Evolutionary conservation across 805 yeast genomes (phyloP), one percentile per base, ranked within the genome.

Genomic region (Yarrowia sp.): DNA sequence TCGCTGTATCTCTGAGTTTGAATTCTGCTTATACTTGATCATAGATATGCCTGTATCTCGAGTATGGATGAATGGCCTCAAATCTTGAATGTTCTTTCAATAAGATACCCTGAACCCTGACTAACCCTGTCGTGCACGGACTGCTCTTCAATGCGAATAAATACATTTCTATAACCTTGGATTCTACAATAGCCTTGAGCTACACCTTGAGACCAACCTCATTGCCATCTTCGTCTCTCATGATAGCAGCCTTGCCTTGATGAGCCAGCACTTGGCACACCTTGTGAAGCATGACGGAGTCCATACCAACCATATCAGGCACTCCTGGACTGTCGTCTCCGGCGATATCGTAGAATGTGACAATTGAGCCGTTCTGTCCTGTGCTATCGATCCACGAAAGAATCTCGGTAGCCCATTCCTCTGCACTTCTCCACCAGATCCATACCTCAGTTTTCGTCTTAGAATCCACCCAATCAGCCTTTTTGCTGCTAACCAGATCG

Each of bases 291-390:
- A 91, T 74, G 14, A 76, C 74, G 45, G 84, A 80, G 72, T 90
- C 92, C 72, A 92, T 83, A 14, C 86, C 86, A 68, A 82, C 82
- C 72, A 93, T 87, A 53, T 85, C 89, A 73, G 87, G 86, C 5
- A 82, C 81, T 1, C 76, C 69, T 67, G 84, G 67, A 38, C 12
- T 77, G 55, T 89, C 94, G 67, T 90, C 89, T 69, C 86, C 84
- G 0, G 88, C 81, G 45, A 94, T 76, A 77, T 94, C 98, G 77
- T 90, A 92, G 15, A 92, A 77, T 0, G 98, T 94, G 65, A 94
- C 79, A 1, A 94, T 89, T 0, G 89, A 82, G 7, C 91, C 90
- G 67, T 83, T 80, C 74, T 92, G 97, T 0, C 97, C 97, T 0
- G 94, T 85, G 22, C 82, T 79, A 67, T 90, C 93, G n/a, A 86